These are phyloP conservation scores for Tolypocladium tropicale DNA, from an alignment of 2,329 filamentous ascomycete species.

Conservation along the genomic window DNA sequence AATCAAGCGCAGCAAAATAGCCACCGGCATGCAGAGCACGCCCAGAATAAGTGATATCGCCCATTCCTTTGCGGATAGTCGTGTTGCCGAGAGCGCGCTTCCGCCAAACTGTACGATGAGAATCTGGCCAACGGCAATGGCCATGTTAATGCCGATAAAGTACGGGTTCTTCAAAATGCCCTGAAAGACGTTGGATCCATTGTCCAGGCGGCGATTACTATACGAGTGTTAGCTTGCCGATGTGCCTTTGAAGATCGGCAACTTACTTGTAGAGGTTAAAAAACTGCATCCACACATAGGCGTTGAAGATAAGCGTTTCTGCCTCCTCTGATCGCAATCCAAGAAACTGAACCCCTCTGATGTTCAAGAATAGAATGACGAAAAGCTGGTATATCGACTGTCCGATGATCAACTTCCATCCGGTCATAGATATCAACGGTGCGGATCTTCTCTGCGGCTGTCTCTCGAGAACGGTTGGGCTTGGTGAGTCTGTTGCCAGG, in stretches of 20 bases:
- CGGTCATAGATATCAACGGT: constrained; percentile 44
- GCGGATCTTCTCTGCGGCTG: constrained; percentile 51
- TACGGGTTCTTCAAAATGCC: neutral
- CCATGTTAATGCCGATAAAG: neutral
- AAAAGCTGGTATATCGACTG: constrained; percentile 50
- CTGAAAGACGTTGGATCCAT: neutral
- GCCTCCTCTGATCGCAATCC: constrained; percentile 29
- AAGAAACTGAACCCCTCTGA: constrained; percentile 45
- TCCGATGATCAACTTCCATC: constrained; percentile 58
- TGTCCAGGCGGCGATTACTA: neutral
- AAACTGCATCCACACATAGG: constrained; percentile 64
- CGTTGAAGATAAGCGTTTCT: constrained; percentile 50
- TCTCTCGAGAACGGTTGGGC: constrained; percentile 44
- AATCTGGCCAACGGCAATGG: neutral
- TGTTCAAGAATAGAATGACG: constrained; percentile 49
- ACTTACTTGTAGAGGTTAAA: constrained; percentile 36
- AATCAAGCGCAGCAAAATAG: neutral
- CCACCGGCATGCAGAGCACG: neutral
- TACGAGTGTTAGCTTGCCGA: neutral
- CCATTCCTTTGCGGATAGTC: neutral
- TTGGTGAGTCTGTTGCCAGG: constrained; percentile 53
- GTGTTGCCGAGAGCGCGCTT: neutral
- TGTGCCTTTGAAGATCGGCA: neutral
- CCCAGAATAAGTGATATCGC: neutral
- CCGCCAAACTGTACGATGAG: neutral